Evolutionary conservation across 805 yeast species (phyloP).

Genomic region (Pichia sporocuriosa): DNA sequence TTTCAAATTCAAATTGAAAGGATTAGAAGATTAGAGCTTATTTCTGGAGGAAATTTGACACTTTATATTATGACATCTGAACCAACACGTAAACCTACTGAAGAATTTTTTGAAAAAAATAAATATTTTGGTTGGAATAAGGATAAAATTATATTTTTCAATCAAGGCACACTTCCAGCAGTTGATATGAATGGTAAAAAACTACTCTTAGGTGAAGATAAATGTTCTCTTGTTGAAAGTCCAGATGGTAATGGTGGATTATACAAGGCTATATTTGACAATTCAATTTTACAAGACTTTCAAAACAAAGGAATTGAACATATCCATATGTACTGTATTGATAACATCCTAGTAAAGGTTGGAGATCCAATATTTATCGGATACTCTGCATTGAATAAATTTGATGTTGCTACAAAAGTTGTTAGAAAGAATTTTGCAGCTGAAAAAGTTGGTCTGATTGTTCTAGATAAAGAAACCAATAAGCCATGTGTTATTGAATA

Average conservation of each 20-base stretch:
- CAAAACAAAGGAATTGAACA: slow-evolving; percentile 66
- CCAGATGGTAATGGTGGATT: slow-evolving; percentile 99
- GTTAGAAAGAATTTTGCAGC: slow-evolving; percentile 85
- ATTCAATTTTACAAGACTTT: slow-evolving; percentile 65
- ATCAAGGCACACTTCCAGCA: slow-evolving; percentile 95
- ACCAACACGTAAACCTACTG: slow-evolving; percentile 75
- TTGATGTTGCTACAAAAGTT: slow-evolving; percentile 83
- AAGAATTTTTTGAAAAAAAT: slow-evolving; percentile 55
- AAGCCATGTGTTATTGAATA: slow-evolving; percentile 92
- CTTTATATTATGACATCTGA: slow-evolving; percentile 96
- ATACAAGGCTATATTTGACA: slow-evolving; percentile 69
- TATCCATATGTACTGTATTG: slow-evolving; percentile 95
- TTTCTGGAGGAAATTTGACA: slow-evolving; percentile 46
- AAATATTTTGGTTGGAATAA: slow-evolving; percentile 62
- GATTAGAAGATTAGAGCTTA: slow-evolving; percentile 52
- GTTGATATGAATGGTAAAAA: slow-evolving; percentile 62
- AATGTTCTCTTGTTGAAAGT: slow-evolving; percentile 59
- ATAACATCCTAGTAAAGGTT: slow-evolving; percentile 82
- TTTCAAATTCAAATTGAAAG: slow-evolving; percentile 94
- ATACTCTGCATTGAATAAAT: slow-evolving; percentile 60
- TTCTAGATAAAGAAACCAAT: slow-evolving; percentile 46
- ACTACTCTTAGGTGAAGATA: slow-evolving; percentile 51
- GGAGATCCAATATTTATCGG: slow-evolving; percentile 93
- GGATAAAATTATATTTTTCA: slow-evolving; percentile 67
- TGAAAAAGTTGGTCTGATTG: slow-evolving; percentile 92